Conservation (phyloP, 768 basidiomycete species). For the Psilocybe subaeruginosa region DNA sequence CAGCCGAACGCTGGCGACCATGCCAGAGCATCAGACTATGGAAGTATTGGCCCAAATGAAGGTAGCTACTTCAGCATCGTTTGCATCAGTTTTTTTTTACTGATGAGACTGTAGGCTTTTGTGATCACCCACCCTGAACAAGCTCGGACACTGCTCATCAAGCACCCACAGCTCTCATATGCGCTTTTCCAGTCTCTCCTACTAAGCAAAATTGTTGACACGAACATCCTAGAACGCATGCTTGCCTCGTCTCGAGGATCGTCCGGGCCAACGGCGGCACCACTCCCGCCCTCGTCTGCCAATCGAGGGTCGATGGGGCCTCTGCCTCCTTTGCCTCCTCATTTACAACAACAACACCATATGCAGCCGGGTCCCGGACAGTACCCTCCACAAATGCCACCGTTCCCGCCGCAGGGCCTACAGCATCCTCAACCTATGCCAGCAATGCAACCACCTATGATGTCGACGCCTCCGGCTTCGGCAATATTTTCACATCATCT, state of each 20-base stretch:
- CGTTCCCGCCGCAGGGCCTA: conserved; percentile 31
- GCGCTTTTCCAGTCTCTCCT: conserved; percentile 95
- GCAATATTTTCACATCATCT: conserved; percentile 30
- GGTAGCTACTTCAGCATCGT: conserved; percentile 49
- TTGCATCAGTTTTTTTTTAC: neutral
- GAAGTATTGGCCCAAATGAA: conserved; percentile 99
- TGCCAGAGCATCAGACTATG: conserved; percentile 83
- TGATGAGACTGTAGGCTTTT: conserved; percentile 66
- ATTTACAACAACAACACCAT: conserved; percentile 50
- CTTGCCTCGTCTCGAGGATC: conserved; percentile 39
- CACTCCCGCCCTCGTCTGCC: conserved; percentile 20
- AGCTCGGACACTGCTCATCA: conserved; percentile 74
- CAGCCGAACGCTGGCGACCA: conserved; percentile 80
- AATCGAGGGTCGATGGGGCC: conserved; percentile 28
- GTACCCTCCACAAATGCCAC: conserved; percentile 33
- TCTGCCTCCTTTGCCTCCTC: conserved; percentile 19
- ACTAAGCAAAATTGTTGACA: conserved; percentile 91
- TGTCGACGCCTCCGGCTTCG: conserved; percentile 25
- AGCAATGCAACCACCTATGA: conserved; percentile 27
- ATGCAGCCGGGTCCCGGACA: conserved; percentile 38
- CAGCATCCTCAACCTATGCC: conserved; percentile 35
- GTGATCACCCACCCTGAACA: conserved; percentile 91
- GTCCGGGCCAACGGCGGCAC: conserved; percentile 19
- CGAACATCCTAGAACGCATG: conserved; percentile 79
- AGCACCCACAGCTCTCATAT: conserved; percentile 93